Evolutionary conservation across 257 asterid genomes (phyloP).

Genomic region (Gentiana straminea): DNA sequence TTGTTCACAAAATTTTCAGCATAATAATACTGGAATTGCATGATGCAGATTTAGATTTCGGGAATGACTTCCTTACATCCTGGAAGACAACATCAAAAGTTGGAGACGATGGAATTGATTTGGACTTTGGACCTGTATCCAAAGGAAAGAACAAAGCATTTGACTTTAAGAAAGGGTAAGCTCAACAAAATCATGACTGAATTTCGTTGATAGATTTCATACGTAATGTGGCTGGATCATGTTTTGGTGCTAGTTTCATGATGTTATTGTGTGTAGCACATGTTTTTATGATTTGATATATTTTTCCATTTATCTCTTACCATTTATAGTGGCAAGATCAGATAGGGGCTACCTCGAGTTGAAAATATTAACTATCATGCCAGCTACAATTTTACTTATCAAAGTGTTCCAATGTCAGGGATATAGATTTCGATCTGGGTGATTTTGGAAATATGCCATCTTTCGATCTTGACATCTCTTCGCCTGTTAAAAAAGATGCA

Average conservation of each 20-base stretch:
- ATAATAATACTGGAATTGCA: neutral
- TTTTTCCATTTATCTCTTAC: too few species aligned
- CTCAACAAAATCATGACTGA: conserved; percentile 5
- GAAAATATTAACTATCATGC: neutral
- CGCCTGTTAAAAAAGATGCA: conserved; percentile 45
- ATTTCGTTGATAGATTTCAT: neutral
- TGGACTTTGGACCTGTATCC: conserved; percentile 57
- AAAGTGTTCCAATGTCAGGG: conserved; percentile 45
- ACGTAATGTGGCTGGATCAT: neutral
- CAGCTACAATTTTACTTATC: conserved; percentile 11
- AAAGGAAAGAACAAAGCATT: conserved; percentile 68
- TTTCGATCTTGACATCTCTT: conserved; percentile 70
- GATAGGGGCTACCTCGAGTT: too few species aligned
- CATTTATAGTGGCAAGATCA: too few species aligned
- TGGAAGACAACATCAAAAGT: conserved; percentile 67
- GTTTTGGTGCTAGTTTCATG: too few species aligned
- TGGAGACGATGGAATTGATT: conserved; percentile 57
- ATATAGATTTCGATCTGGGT: conserved; percentile 73
- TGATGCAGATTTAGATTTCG: conserved; percentile 67
- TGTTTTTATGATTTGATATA: too few species aligned
- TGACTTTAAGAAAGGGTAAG: conserved; percentile 54
- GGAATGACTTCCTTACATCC: conserved; percentile 61
- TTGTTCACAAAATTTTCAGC: too few species aligned
- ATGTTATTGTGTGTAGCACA: too few species aligned
- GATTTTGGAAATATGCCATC: conserved; percentile 76